These are phyloP conservation scores for Chondrostereum purpureum DNA, from an alignment of 1,284 basidiomycete species.

Conservation along the genomic window DNA sequence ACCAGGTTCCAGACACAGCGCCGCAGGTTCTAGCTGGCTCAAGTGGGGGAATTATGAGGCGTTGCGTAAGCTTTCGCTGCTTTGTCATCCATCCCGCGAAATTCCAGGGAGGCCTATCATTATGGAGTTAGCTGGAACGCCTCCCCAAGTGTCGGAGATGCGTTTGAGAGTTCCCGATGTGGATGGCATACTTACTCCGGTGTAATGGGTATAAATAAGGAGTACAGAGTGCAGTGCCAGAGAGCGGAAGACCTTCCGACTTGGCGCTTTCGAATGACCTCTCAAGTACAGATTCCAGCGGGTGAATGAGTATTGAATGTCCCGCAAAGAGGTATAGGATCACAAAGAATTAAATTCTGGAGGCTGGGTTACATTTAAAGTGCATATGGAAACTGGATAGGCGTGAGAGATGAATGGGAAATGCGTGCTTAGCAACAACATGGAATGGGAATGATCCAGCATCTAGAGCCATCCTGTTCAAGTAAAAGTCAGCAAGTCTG, in stretches of 20 bases:
- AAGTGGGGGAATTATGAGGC: too few species aligned
- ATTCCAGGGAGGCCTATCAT: too few species aligned
- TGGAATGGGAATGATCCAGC: constrained; percentile 17
- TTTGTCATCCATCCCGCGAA: too few species aligned
- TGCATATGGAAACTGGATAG: neutral
- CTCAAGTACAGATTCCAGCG: neutral
- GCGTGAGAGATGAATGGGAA: neutral
- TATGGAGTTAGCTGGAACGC: too few species aligned
- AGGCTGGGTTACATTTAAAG: neutral
- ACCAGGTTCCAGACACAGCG: too few species aligned
- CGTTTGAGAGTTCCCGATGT: too few species aligned
- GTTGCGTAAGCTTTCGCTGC: too few species aligned
- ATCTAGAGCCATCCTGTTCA: constrained; percentile 15
- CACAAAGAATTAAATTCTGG: neutral
- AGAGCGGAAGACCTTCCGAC: neutral
- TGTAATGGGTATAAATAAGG: too few species aligned
- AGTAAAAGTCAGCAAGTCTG: neutral
- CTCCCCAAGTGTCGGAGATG: too few species aligned
- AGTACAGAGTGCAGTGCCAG: neutral
- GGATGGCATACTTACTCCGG: too few species aligned
- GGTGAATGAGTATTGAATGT: neutral
- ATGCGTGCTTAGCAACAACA: constrained; percentile 13
- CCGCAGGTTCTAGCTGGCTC: too few species aligned
- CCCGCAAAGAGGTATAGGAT: neutral
- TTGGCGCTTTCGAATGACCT: neutral